phyloP scores from a whole-genome alignment of 805 yeast genomes.

The Komagataella ulmi region DNA sequence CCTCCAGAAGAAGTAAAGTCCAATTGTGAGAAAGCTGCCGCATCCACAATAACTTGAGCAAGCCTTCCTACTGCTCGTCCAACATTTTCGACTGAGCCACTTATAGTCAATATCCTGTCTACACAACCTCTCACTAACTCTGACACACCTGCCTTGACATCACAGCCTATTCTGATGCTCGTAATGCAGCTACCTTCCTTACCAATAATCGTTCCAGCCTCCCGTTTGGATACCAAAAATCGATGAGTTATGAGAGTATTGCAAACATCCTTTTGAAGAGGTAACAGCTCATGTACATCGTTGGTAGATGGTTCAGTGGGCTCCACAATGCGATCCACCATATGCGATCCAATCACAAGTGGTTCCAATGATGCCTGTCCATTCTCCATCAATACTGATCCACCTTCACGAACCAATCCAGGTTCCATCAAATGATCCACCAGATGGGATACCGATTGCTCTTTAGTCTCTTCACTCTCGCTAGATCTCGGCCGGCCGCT shows the following conservation, averaged over 20 bases:
- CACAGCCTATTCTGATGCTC: slow-evolving; percentile 57
- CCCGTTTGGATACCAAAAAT: slow-evolving; percentile 67
- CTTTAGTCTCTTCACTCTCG: not conserved
- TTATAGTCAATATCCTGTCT: slow-evolving; percentile 70
- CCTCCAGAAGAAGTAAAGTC: slow-evolving; percentile 33
- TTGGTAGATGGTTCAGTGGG: not conserved
- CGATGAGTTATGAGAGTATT: slow-evolving; percentile 23
- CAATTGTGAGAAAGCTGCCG: slow-evolving; percentile 37
- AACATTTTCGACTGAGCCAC: slow-evolving; percentile 59
- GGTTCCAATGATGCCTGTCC: not conserved
- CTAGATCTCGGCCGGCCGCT: not conserved
- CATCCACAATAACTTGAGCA: slow-evolving; percentile 47
- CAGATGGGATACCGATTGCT: not conserved
- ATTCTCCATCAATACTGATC: not conserved
- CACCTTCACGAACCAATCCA: not conserved
- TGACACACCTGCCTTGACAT: slow-evolving; percentile 79
- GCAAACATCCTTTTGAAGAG: slow-evolving; percentile 2
- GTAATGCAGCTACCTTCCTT: slow-evolving; percentile 73
- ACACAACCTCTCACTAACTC: slow-evolving; percentile 68
- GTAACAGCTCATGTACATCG: not conserved
- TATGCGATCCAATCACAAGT: not conserved
- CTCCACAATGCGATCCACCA: not conserved
- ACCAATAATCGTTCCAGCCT: slow-evolving; percentile 86
- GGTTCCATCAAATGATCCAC: not conserved
- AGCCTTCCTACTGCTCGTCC: slow-evolving; percentile 60